Percentiles rank a stretch among this genome's conserved stretches.
Conservation (phyloP, 345 rosid genomes). For the Populus alba region DNA sequence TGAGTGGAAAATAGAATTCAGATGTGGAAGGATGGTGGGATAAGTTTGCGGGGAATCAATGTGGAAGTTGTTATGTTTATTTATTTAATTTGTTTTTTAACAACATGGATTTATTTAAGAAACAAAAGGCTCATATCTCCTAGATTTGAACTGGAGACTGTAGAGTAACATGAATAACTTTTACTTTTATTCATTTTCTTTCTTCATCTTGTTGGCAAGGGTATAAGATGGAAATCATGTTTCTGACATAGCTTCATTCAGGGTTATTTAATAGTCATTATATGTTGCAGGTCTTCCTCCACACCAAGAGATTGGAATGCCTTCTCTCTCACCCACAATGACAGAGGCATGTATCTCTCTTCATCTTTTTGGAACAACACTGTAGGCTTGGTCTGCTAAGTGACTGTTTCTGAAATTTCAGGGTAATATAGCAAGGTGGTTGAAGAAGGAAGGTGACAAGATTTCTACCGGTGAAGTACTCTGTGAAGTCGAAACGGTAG, state of each 20-base stretch:
- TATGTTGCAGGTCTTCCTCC: constrained; percentile 76
- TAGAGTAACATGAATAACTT: background rate
- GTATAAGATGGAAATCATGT: background rate
- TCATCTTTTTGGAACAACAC: constrained; percentile 3
- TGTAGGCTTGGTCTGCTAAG: constrained; percentile 18
- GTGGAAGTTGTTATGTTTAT: too few species aligned
- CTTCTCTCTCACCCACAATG: constrained; percentile 99
- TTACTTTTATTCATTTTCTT: background rate
- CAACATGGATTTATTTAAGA: too few species aligned
- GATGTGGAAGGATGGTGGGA: too few species aligned
- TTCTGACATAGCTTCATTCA: background rate
- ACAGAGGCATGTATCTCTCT: constrained; percentile 59
- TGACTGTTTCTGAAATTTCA: constrained; percentile 32
- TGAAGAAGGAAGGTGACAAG: constrained; percentile 97
- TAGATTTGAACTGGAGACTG: background rate
- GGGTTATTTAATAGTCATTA: background rate
- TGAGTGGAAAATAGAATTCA: too few species aligned
- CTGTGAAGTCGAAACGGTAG: constrained; percentile 98
- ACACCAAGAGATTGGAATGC: constrained; percentile 98
- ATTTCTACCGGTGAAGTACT: constrained; percentile 88
- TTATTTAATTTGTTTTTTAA: too few species aligned
- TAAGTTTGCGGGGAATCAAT: too few species aligned
- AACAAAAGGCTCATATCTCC: background rate
- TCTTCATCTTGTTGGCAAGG: too few species aligned
- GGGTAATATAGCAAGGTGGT: constrained; percentile 98